These are phyloP conservation scores for Aspergillus sp. DNA, from an alignment of 2,329 filamentous ascomycete genomes.

Conservation along the genomic window DNA sequence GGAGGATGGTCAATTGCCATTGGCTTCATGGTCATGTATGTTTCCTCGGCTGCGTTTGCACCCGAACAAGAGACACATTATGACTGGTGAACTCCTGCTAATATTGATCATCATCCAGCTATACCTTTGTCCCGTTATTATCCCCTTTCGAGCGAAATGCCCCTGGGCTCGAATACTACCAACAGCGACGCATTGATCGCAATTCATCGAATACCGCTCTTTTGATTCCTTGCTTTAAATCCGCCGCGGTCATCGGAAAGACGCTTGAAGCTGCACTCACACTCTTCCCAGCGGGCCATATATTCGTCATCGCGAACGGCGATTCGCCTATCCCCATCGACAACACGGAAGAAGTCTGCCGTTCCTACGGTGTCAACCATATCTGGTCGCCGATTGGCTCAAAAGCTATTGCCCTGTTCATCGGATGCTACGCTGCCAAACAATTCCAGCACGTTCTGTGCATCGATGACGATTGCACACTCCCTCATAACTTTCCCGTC, in stretches of 20 bases:
- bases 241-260: conserved; percentile 41
- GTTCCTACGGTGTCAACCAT: conserved; percentile 47
- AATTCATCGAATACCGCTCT: conserved; percentile 39
- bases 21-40: conserved; percentile 37
- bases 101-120: conserved; percentile 16
- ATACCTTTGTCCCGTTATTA: conserved; percentile 31
- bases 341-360: conserved; percentile 48
- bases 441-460: conserved; percentile 48
- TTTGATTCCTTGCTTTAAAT: conserved; percentile 52
- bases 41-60: not conserved
- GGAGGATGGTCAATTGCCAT: conserved; percentile 45
- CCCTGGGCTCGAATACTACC: conserved; percentile 17
- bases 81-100: not conserved
- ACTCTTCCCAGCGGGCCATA: conserved; percentile 47
- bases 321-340: conserved; percentile 49
- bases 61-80: not conserved
- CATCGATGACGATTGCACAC: conserved; percentile 52
- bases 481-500: conserved; percentile 50
- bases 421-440: conserved; percentile 48
- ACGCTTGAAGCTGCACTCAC: conserved; percentile 48
- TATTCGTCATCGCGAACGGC: conserved; percentile 52
- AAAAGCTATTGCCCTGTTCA: conserved; percentile 52
- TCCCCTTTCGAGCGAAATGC: conserved; percentile 35
- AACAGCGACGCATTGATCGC: conserved; percentile 15
- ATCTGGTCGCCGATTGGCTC: conserved; percentile 51